Evolutionary conservation across 176 grass and related monocot species (phyloP).

Genomic region (Aegilops bicornis): DNA sequence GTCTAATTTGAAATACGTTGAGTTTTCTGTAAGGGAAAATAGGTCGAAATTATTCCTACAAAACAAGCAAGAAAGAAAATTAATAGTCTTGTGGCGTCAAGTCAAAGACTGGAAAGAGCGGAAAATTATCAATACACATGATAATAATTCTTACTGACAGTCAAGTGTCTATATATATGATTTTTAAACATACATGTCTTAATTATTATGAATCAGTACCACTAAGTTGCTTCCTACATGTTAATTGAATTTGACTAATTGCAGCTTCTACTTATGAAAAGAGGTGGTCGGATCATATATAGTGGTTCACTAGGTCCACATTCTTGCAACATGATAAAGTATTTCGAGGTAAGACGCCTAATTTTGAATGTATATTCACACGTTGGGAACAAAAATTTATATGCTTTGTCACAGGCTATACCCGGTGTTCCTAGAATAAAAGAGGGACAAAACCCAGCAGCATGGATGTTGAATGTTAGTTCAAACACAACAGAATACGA

Average conservation of each 20-base stretch:
- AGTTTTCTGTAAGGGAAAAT: too few species aligned
- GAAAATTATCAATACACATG: too few species aligned
- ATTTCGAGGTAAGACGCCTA: conserved; percentile 69
- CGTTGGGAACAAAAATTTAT: not conserved
- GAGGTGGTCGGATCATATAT: conserved; percentile 76
- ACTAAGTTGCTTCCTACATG: not conserved
- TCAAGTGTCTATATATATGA: not conserved
- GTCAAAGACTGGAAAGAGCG: not conserved
- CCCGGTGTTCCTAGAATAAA: conserved; percentile 71
- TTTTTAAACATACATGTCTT: not conserved
- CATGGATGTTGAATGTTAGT: conserved; percentile 77
- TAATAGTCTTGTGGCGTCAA: not conserved
- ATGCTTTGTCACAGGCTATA: conserved; percentile 49
- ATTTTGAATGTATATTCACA: not conserved
- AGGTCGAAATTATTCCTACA: not conserved
- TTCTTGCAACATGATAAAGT: conserved; percentile 72
- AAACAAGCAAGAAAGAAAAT: not conserved
- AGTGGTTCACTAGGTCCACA: conserved; percentile 70
- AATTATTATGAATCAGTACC: not conserved
- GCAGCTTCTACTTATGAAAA: conserved; percentile 93
- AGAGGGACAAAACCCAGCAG: conserved; percentile 68
- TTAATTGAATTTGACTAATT: conserved; percentile 13
- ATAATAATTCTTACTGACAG: not conserved
- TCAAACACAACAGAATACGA: conserved; percentile 63
- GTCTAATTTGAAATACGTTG: not conserved